These are phyloP conservation scores for Trifolium dubium DNA, from an alignment of 306 rosid species.

Conservation along the genomic window DNA sequence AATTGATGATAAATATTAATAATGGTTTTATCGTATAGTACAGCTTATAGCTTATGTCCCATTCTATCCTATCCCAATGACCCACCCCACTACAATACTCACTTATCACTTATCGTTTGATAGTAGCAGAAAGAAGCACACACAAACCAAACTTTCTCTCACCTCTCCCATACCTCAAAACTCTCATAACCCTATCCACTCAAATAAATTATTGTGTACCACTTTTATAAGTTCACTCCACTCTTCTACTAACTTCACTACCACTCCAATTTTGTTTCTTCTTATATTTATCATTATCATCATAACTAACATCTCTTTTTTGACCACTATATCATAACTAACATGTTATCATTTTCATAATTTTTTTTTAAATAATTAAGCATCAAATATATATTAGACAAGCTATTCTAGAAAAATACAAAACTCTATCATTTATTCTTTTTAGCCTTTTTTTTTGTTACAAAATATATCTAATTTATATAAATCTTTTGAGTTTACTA, in stretches of 20 bases:
- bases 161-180: conserved; percentile 34
- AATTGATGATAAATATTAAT: not conserved
- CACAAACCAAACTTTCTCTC: conserved; percentile 28
- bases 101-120: conserved; percentile 52
- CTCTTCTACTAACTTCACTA: not conserved
- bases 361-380: too few species aligned
- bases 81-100: conserved; percentile 38
- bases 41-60: not conserved
- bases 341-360: too few species aligned
- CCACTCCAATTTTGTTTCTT: not conserved
- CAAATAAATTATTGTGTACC: too few species aligned
- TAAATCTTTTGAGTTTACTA: too few species aligned
- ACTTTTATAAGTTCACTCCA: not conserved
- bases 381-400: too few species aligned
- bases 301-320: too few species aligned
- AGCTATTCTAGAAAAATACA: too few species aligned
- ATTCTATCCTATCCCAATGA: not conserved
- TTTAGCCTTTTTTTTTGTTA: too few species aligned
- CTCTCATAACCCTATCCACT: conserved; percentile 43
- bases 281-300: not conserved
- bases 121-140: conserved; percentile 4
- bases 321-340: too few species aligned
- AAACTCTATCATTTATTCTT: too few species aligned
- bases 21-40: not conserved
- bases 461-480: too few species aligned